Evolutionary conservation across 345 rosid genomes (phyloP), one percentile per base, ranked within the genome.

Genomic region (Eucalyptus polybractea): DNA sequence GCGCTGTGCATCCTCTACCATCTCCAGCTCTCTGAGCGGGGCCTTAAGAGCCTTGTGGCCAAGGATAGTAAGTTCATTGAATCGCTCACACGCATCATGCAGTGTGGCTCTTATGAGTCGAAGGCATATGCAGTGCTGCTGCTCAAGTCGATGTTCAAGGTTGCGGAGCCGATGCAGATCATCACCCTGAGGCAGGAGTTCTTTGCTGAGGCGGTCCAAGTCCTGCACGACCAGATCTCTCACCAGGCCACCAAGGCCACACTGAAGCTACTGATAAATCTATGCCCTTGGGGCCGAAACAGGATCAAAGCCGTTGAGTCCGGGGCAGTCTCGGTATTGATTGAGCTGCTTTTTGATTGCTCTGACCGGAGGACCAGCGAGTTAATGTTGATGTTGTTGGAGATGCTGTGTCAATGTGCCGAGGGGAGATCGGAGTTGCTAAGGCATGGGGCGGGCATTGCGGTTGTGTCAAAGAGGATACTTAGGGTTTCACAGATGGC

Each of bases 211-310:
- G 54, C 92, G 5, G 90, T 92, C 6, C 93, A 91, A 19, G 92
- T 91, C 6, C 76, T 96, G 56, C 89, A 80, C 1, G 94, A 95
- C 72, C 93, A 90, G 90, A 92, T 94, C 90, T 95, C 97, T 22
- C 92, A 58, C 16, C 93, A 92, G 53, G 94, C 95, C 21, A 86
- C 94, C 0, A 95, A 96, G 89, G 89, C 94, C 0, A 86, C 95
- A 2, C 80, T 95, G 88, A 92, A 95, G 89, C 87, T 95, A 8
- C 90, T 96, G 0, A 24, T 90, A 7, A 91, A 89, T 50, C 80
- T 93, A 19, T 93, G 93, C 87, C 94, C 97, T 3, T 94, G 95
- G 98, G 96, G 97, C 14, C 89, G 95, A 80, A 96, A 94, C 93
- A 80, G 95, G 91, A 89, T 93, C 92, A 96, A 94, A 87, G 96